Conservation (phyloP, 441 rosid genomes). For the Aleurites moluccanus region DNA sequence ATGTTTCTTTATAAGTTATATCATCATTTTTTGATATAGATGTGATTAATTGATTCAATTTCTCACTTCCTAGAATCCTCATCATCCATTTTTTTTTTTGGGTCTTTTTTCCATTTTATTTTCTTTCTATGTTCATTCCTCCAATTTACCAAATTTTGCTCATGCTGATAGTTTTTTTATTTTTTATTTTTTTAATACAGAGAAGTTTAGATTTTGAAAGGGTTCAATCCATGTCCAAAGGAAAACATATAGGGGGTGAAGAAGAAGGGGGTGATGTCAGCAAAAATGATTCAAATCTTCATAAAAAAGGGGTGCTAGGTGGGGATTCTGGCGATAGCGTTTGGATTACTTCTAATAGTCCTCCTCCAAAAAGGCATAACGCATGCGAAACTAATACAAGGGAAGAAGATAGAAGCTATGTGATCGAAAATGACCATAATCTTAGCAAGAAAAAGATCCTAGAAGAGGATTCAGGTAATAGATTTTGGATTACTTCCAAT, state of each 20-base stretch:
- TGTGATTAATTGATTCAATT: slow-evolving; percentile 13
- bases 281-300: slow-evolving; percentile 10
- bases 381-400: slow-evolving; percentile 20
- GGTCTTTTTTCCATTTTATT: background rate
- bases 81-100: background rate
- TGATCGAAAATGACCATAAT: slow-evolving; percentile 13
- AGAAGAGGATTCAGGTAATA: slow-evolving; percentile 27
- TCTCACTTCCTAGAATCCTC: slow-evolving; percentile 4
- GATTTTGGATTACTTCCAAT: slow-evolving; percentile 13
- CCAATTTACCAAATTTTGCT: background rate
- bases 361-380: slow-evolving; percentile 29
- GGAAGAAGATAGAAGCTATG: slow-evolving; percentile 17
- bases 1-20: background rate
- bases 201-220: slow-evolving; percentile 11
- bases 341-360: slow-evolving; percentile 18
- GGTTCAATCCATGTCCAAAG: slow-evolving; percentile 37
- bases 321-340: slow-evolving; percentile 24
- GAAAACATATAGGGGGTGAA: slow-evolving; percentile 37
- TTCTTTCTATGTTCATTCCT: background rate
- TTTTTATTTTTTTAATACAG: slow-evolving; percentile 2
- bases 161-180: background rate
- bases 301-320: slow-evolving; percentile 27
- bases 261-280: slow-evolving; percentile 22
- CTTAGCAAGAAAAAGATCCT: slow-evolving; percentile 28
- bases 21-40: background rate